Evolutionary conservation across 306 rosid genomes (phyloP), one percentile per base, ranked within the genome.

Genomic region (Cucumis hystrix): DNA sequence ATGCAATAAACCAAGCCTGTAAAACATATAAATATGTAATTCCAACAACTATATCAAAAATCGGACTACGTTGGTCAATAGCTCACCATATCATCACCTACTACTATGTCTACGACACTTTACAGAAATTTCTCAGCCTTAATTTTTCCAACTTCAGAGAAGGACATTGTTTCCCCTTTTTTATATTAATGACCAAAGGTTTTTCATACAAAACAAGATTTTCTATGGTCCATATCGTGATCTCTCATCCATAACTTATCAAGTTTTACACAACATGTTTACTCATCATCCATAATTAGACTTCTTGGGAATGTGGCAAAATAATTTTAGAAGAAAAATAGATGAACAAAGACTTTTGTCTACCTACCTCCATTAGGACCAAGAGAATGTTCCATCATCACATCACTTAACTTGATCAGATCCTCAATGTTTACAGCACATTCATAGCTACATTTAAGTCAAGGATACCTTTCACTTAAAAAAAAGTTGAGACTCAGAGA

Each of bases 281-380:
- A 68, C 37, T 20, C 54, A 43, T 8, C 10, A 21, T 45, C 39
- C 57, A 69, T 41, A 20, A 68, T 18, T 20, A n/a, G 57, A 43
- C 8, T 14, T 47, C 14, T 45, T 43, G 37, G 35, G 39, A 43
- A 69, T 17, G 39, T 69, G 75, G 20, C 35, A 75, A 11, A 35
- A 58, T 37, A 75, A 75, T 28, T n/a, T 18, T n/a, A 66, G 52
- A 66, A 66, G 52, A 61, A 2, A 37, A 21, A 57, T 49, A 39
- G 68, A n/a, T 40, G 3, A 66, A 33, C 9, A 66, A 73, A 20
- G 3, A 56, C 40, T 2, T 39, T 40, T 14, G 73, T 9, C 47
- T 39, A 16, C 82, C 79, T 74, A 94, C 98, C 98, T 82, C 98
- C 96, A 83, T 92, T 92, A 55, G 98, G 98, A 78, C 98, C 96